Evolutionary conservation across 768 basidiomycete species (phyloP).

Genomic region (Boletus huronensis): DNA sequence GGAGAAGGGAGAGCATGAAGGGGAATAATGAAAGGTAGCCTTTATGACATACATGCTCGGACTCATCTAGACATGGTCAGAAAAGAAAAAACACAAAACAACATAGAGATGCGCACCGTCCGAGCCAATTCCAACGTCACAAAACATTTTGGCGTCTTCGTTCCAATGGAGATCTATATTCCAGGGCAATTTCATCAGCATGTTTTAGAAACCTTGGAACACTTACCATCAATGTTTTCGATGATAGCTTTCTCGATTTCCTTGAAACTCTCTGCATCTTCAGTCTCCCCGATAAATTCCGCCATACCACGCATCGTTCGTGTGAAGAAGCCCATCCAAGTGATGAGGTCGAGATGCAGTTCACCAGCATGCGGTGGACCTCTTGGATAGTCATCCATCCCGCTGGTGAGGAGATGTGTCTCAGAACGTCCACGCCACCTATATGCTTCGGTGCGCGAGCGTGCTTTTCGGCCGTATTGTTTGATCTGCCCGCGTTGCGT

Average conservation of each 20-base stretch:
- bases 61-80: conserved; percentile 63
- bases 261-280: conserved; percentile 73
- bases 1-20: conserved; percentile 78
- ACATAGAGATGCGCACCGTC: conserved; percentile 53
- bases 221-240: conserved; percentile 77
- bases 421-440: conserved; percentile 90
- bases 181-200: neutral
- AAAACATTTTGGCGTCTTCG: conserved; percentile 88
- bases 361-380: conserved; percentile 88
- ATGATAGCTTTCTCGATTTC: conserved; percentile 79
- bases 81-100: neutral
- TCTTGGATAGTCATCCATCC: conserved; percentile 96
- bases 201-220: neutral
- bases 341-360: conserved; percentile 88
- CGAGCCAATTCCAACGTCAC: conserved; percentile 79
- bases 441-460: conserved; percentile 89
- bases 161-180: conserved; percentile 86
- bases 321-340: conserved; percentile 96
- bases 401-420: conserved; percentile 86
- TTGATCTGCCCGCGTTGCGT: conserved; percentile 94
- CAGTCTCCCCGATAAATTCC: conserved; percentile 78
- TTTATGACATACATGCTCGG: conserved; percentile 83
- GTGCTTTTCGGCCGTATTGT: conserved; percentile 78
- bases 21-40: conserved; percentile 96
- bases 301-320: conserved; percentile 91